Evolutionary conservation across 2,329 filamentous ascomycete genomes (phyloP).

Genomic region (Akanthomyces uredinophilus): DNA sequence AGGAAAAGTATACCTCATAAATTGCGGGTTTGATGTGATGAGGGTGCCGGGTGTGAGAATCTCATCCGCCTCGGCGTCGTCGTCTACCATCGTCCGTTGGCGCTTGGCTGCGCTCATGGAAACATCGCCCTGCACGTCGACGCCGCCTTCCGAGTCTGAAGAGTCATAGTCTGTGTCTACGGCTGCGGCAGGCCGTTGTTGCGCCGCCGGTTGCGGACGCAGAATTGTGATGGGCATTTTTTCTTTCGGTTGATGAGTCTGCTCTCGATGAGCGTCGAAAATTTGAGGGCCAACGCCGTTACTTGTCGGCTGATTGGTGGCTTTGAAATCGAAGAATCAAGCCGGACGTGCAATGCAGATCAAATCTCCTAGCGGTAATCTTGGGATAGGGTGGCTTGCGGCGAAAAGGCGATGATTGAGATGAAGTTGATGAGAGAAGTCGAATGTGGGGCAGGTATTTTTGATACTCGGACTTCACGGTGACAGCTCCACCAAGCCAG

Average conservation of each 20-base stretch:
- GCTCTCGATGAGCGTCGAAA: not conserved
- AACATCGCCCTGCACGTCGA: slow-evolving; percentile 40
- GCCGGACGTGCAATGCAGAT: not conserved
- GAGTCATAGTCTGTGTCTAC: slow-evolving; percentile 29
- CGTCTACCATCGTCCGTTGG: slow-evolving; percentile 25
- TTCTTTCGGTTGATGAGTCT: not conserved
- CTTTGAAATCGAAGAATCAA: not conserved
- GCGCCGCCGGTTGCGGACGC: slow-evolving; percentile 33
- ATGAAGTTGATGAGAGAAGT: slow-evolving; percentile 2
- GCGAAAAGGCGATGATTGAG: not conserved
- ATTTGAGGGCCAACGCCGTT: no score
- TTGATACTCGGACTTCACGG: not conserved
- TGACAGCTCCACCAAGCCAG: slow-evolving; percentile 6
- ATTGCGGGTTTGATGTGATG: slow-evolving; percentile 89
- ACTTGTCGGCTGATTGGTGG: not conserved
- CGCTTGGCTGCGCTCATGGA: slow-evolving; percentile 41
- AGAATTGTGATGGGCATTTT: slow-evolving; percentile 46
- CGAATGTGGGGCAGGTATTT: slow-evolving; percentile 10
- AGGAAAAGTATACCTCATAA: slow-evolving; percentile 65
- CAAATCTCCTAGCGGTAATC: no score
- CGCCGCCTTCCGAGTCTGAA: slow-evolving; percentile 37
- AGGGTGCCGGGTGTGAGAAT: slow-evolving; percentile 86
- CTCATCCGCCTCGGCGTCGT: slow-evolving; percentile 31
- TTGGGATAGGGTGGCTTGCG: not conserved
- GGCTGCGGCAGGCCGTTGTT: slow-evolving; percentile 20